Percentiles rank a stretch among this genome's conserved stretches.
Conservation (phyloP, 805 yeast genomes). For the Isabelozyma heimii region DNA sequence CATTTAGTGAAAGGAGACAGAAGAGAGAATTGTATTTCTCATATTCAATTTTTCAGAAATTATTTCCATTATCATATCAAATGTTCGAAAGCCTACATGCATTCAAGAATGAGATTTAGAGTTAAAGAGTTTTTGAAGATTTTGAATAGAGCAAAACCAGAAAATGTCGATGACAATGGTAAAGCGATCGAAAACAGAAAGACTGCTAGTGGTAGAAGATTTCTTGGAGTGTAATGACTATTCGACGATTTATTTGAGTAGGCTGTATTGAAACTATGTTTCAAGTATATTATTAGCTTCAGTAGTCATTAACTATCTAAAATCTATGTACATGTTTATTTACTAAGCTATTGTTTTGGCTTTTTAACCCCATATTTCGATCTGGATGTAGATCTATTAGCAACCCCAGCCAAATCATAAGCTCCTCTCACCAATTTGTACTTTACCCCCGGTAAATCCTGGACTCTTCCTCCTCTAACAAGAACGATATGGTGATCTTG, state of each 20-base stretch:
- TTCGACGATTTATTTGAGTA: background rate
- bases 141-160: constrained; percentile 95
- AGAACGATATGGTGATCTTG: constrained; percentile 96
- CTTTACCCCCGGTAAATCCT: constrained; percentile 97
- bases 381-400: constrained; percentile 84
- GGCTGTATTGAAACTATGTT: background rate
- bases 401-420: constrained; percentile 90
- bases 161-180: constrained; percentile 71
- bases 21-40: constrained; percentile 84
- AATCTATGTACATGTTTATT: too few relatives aligned
- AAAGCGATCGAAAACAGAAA: constrained; percentile 48
- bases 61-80: constrained; percentile 98
- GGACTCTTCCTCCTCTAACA: constrained; percentile 98
- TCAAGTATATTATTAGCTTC: background rate
- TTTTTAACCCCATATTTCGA: constrained; percentile 92
- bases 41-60: constrained; percentile 88
- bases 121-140: constrained; percentile 93
- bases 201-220: constrained; percentile 72
- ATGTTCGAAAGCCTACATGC: constrained; percentile 97
- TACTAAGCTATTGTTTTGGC: constrained; percentile 41
- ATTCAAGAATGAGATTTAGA: constrained; percentile 95
- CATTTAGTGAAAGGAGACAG: constrained; percentile 63
- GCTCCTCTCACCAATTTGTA: constrained; percentile 93
- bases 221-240: constrained; percentile 27
- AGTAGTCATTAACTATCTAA: too few relatives aligned